Conservation (phyloP, 805 yeast genomes). For the Starmerella floris region DNA sequence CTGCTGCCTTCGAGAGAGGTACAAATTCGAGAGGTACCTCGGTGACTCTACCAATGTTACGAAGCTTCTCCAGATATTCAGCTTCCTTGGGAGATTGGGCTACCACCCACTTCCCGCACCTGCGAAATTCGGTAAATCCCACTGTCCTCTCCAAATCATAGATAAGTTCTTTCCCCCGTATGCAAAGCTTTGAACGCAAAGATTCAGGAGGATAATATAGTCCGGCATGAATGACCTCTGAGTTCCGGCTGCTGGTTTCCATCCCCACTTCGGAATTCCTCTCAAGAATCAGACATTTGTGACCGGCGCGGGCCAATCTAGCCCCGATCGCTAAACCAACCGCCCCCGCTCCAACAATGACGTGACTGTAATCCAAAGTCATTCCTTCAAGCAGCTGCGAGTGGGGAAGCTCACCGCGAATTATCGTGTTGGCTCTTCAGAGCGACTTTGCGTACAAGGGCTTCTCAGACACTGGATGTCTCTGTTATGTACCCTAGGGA, state of each 20-base stretch:
- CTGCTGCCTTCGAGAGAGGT: slow-evolving; percentile 33
- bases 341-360: slow-evolving; percentile 71
- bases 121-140: slow-evolving; percentile 40
- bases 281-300: slow-evolving; percentile 53
- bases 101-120: slow-evolving; percentile 71
- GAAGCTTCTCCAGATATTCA: slow-evolving; percentile 43
- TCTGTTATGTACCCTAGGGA: too few species aligned
- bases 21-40: slow-evolving; percentile 51
- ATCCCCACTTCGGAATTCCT: slow-evolving; percentile 52
- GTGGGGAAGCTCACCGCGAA: too few species aligned
- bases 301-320: slow-evolving; percentile 38
- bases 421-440: too few species aligned
- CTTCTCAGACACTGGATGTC: too few species aligned
- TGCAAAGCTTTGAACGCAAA: slow-evolving; percentile 55
- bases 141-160: slow-evolving; percentile 36
- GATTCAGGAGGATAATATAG: slow-evolving; percentile 61
- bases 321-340: slow-evolving; percentile 76
- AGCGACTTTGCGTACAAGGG: too few species aligned
- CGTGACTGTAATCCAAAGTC: slow-evolving; percentile 33
- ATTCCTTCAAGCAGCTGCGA: too few species aligned
- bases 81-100: slow-evolving; percentile 61
- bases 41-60: slow-evolving; percentile 36
- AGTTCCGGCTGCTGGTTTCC: slow-evolving; percentile 80
- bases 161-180: slow-evolving; percentile 58
- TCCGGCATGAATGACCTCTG: slow-evolving; percentile 90